phyloP scores from a whole-genome alignment of 202 grass and related monocot genomes.

The Zoysia matrella region DNA sequence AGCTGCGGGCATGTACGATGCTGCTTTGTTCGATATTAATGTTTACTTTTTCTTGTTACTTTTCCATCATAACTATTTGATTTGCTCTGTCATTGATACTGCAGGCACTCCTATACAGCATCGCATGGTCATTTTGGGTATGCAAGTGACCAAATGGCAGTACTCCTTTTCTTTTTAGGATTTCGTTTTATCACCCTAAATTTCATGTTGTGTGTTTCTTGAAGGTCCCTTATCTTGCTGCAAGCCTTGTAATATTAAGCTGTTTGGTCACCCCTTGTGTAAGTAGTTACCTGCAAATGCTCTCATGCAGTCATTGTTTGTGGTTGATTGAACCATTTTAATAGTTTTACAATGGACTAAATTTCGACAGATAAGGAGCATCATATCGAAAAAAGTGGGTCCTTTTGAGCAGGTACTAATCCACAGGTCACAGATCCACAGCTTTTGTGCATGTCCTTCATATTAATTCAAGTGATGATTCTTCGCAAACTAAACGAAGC shows the following conservation, averaged over 20 bases:
- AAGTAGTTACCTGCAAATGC: conserved; percentile 41
- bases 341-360: background rate
- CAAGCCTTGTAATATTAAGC: conserved; percentile 66
- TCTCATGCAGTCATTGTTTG: conserved; percentile 15
- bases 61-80: conserved; percentile 14
- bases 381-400: conserved; percentile 60
- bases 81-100: conserved; percentile 38
- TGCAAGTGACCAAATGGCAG: background rate
- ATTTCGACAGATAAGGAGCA: conserved; percentile 82
- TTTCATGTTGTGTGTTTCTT: conserved; percentile 33
- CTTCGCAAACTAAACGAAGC: conserved; percentile 24
- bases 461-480: background rate
- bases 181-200: conserved; percentile 27
- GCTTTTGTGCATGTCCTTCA: background rate
- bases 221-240: conserved; percentile 84
- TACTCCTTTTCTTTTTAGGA: background rate
- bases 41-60: conserved; percentile 25
- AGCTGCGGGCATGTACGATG: conserved; percentile 71
- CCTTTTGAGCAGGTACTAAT: conserved; percentile 55
- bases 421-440: background rate
- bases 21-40: conserved; percentile 26
- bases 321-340: conserved; percentile 16
- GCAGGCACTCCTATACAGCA: conserved; percentile 22
- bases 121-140: too few relatives aligned
- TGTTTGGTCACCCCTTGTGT: conserved; percentile 16